Conservation (phyloP, 2,329 filamentous ascomycete species). For the Trichoderma arundinaceum region DNA sequence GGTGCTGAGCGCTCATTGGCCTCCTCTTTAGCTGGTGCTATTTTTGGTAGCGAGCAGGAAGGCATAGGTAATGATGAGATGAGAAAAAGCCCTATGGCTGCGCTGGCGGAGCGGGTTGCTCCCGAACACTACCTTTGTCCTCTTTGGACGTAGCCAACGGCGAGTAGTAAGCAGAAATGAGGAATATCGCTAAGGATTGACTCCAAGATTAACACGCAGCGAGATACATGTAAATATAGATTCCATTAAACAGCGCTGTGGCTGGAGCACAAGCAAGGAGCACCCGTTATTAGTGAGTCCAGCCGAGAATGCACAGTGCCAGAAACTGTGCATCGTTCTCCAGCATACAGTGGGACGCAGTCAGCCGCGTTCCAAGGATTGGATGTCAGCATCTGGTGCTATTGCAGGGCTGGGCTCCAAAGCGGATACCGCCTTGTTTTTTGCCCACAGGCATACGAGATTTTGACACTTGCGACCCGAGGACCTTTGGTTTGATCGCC, state of each 20-base stretch:
- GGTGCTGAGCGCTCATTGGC: constrained; percentile 23
- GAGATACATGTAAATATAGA: constrained; percentile 9
- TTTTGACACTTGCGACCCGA: constrained; percentile 21
- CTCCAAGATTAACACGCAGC: background rate
- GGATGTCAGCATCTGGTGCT: constrained; percentile 30
- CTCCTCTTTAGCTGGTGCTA: constrained; percentile 10
- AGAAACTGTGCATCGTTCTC: constrained; percentile 2
- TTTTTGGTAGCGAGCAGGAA: constrained; percentile 27
- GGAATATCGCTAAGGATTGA: constrained; percentile 19
- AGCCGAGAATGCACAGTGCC: constrained; percentile 15
- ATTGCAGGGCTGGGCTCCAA: constrained; percentile 29
- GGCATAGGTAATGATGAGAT: constrained; percentile 25
- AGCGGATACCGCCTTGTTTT: constrained; percentile 28
- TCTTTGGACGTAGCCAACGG: background rate
- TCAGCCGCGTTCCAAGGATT: constrained; percentile 31
- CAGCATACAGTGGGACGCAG: constrained; percentile 27
- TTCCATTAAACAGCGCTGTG: constrained; percentile 9
- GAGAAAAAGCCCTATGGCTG: constrained; percentile 26
- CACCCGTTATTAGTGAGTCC: constrained; percentile 11
- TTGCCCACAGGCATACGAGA: constrained; percentile 23
- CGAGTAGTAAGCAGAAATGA: constrained; percentile 12
- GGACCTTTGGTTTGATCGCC: background rate
- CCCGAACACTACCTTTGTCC: background rate
- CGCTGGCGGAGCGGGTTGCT: constrained; percentile 11
- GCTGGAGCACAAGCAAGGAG: constrained; percentile 18